These are phyloP conservation scores for Colletotrichum lupini DNA, from an alignment of 2,329 filamentous ascomycete species.

Conservation along the genomic window DNA sequence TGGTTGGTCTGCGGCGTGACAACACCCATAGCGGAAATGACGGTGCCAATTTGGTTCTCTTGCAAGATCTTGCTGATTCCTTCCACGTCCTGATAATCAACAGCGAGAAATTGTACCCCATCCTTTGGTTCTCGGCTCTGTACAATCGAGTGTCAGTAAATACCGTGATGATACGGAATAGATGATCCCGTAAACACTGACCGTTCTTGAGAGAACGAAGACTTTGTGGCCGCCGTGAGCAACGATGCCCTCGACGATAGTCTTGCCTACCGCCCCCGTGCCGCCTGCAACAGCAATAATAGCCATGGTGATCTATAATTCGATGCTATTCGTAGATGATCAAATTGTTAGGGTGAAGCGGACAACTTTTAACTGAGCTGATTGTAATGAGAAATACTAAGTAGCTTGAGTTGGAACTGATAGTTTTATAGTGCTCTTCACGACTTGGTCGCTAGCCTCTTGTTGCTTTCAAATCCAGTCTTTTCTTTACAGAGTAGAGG, in stretches of 20 bases:
- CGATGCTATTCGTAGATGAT: no score
- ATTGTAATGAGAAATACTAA: not conserved
- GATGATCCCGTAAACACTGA: constrained; percentile 8
- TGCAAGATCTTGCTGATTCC: constrained; percentile 40
- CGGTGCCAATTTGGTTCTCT: constrained; percentile 52
- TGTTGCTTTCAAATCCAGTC: not conserved
- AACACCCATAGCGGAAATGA: constrained; percentile 51
- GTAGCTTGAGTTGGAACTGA: not conserved
- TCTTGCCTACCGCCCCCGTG: constrained; percentile 56
- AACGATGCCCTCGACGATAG: constrained; percentile 56
- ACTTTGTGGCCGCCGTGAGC: constrained; percentile 48
- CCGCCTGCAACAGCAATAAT: constrained; percentile 59
- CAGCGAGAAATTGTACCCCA: constrained; percentile 34
- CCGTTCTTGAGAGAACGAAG: constrained; percentile 53
- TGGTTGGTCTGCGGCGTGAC: constrained; percentile 41
- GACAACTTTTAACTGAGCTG: not conserved
- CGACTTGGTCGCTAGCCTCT: not conserved
- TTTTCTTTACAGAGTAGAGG: no score
- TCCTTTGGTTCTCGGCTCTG: not conserved
- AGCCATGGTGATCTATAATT: not conserved
- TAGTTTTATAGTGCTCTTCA: not conserved
- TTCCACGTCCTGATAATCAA: constrained; percentile 43
- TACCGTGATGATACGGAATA: no score
- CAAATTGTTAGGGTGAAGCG: no score
- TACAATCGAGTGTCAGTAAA: not conserved